phyloP scores from a whole-genome alignment of 2,329 filamentous ascomycete species.

The Ophiostoma fasciatum region DNA sequence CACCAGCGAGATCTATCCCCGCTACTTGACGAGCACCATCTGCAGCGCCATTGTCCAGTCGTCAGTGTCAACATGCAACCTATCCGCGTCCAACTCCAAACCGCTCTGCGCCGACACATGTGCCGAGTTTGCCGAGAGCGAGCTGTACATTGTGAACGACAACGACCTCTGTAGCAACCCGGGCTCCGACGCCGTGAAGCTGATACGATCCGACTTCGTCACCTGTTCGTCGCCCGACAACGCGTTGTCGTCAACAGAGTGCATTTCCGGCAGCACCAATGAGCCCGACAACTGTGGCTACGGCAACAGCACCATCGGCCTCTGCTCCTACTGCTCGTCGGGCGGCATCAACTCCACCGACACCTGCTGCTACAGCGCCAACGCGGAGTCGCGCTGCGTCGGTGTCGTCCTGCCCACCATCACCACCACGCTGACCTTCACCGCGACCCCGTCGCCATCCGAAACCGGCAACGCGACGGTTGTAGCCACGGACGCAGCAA shows the following conservation, averaged over 20 bases:
- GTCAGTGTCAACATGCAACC: slow-evolving; percentile 54
- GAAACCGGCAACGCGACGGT: slow-evolving; percentile 19
- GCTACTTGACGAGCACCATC: slow-evolving; percentile 81
- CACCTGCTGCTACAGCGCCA: slow-evolving; percentile 78
- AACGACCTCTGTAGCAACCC: slow-evolving; percentile 55
- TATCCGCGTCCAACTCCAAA: slow-evolving; percentile 47
- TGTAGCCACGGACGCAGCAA: slow-evolving; percentile 11
- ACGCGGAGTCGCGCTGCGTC: slow-evolving; percentile 58
- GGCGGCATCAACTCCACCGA: slow-evolving; percentile 86
- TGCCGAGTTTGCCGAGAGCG: slow-evolving; percentile 69
- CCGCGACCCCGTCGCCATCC: slow-evolving; percentile 29
- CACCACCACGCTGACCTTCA: slow-evolving; percentile 51
- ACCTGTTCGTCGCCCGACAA: slow-evolving; percentile 74
- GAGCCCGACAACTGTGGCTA: slow-evolving; percentile 83
- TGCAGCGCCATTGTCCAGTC: slow-evolving; percentile 93
- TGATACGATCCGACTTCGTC: slow-evolving; percentile 85
- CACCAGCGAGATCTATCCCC: slow-evolving; percentile 71
- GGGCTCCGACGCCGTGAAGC: slow-evolving; percentile 47
- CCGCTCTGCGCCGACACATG: slow-evolving; percentile 86
- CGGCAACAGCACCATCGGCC: slow-evolving; percentile 50
- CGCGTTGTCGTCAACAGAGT: slow-evolving; percentile 56
- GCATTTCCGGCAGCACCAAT: slow-evolving; percentile 63
- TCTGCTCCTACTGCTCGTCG: slow-evolving; percentile 75
- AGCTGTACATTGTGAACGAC: slow-evolving; percentile 70
- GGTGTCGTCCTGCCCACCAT: slow-evolving; percentile 67